Percentiles rank a stretch among this genome's conserved stretches.
Conservation (phyloP, 495 filamentous ascomycete species). For the Lasiosphaeria hispida region DNA sequence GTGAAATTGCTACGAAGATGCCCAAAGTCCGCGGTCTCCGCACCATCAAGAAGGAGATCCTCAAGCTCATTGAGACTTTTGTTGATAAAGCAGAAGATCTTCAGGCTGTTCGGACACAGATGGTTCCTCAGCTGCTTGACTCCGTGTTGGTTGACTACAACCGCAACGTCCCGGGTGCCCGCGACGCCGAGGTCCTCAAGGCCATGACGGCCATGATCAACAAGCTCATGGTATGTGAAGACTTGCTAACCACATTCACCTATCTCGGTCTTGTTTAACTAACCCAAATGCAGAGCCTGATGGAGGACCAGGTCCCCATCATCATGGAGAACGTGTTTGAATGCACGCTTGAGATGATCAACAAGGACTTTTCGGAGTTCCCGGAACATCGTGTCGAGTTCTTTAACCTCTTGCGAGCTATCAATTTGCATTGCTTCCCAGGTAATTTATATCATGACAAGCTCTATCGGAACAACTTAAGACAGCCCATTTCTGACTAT, state of each 20-base stretch:
- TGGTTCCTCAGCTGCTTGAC: constrained; percentile 95
- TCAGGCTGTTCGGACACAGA: constrained; percentile 85
- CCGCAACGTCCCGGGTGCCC: constrained; percentile 91
- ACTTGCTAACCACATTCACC: neutral
- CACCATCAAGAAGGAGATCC: constrained; percentile 98
- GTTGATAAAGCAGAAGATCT: constrained; percentile 96
- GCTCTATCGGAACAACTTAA: neutral
- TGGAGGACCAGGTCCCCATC: constrained; percentile 95
- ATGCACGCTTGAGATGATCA: constrained; percentile 99
- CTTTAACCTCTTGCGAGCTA: constrained; percentile 91
- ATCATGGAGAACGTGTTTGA: constrained; percentile 99
- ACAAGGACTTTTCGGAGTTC: constrained; percentile 99
- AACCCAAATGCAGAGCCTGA: constrained; percentile 57
- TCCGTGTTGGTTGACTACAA: constrained; percentile 95
- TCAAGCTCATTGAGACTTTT: constrained; percentile 97
- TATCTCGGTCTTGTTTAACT: constrained; percentile 16
- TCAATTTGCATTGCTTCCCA: constrained; percentile 95
- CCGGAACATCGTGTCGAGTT: constrained; percentile 98
- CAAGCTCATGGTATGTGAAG: constrained; percentile 71
- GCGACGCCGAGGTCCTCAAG: constrained; percentile 94
- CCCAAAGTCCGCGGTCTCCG: constrained; percentile 90
- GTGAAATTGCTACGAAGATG: constrained; percentile 93
- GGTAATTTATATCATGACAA: no score
- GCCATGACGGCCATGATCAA: constrained; percentile 97
- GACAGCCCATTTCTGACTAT: neutral